phyloP scores from a whole-genome alignment of 106 monocot species.

The Dendrobium chrysotoxum region DNA sequence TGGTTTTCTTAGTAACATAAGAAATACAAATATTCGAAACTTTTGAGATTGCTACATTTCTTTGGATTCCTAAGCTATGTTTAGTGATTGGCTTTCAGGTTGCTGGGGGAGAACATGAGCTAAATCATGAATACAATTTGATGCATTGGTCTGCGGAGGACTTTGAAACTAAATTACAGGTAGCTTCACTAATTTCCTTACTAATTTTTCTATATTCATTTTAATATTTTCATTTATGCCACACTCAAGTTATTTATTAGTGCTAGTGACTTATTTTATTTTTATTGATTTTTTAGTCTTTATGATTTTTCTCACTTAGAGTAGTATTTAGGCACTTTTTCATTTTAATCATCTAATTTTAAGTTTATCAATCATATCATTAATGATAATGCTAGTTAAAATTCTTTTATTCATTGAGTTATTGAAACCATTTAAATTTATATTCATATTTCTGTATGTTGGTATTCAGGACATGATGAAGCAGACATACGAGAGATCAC shows the following conservation, averaged over 20 bases:
- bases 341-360: not conserved
- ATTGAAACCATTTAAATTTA: not conserved
- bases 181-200: slow-evolving; percentile 6
- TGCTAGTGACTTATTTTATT: too few species aligned
- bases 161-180: slow-evolving; percentile 97
- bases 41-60: not conserved
- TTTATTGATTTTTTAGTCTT: too few species aligned
- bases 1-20: not conserved
- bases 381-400: not conserved
- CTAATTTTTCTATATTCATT: too few species aligned
- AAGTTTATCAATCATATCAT: not conserved
- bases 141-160: slow-evolving; percentile 93
- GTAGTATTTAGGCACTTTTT: not conserved
- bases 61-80: not conserved
- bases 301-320: not conserved
- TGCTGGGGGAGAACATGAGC: slow-evolving; percentile 89
- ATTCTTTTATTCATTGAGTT: not conserved
- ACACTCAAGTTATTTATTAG: too few species aligned
- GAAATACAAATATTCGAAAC: not conserved
- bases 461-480: slow-evolving; percentile 80
- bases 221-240: too few species aligned
- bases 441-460: not conserved
- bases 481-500: slow-evolving; percentile 84
- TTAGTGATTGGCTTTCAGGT: slow-evolving; percentile 41
- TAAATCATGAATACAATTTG: slow-evolving; percentile 80